Evolutionary conservation across 148 eudicot genomes (phyloP), one percentile per base, ranked within the genome.

Genomic region (Oxyria digyna): DNA sequence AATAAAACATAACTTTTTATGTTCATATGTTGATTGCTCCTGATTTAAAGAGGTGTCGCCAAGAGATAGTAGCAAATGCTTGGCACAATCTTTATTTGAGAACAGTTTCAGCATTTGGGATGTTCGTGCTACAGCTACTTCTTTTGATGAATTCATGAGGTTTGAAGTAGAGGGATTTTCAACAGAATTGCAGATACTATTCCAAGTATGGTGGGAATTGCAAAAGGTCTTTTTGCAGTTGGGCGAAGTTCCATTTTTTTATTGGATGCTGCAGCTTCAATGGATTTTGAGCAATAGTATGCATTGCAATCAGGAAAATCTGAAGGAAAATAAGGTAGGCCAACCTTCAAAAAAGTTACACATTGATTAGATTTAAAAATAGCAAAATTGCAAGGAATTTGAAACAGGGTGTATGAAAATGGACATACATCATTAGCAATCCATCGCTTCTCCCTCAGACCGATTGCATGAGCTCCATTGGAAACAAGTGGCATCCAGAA

Each of bases 391-490:
- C 35, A 29, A 54, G 1, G 20, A 29, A 29, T 27, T 24, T 10
- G 17, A 57, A 29, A 3, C 37, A 59, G 18, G 65, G 38, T 27
- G 18, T 59, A 7, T 32, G 4, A 46, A 26, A 17, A 72, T 63
- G 42, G 23, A 69, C 73, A 78, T 80, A 93, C 96, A 42, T 89
- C 95, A 73, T 83, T 73, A 70, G 96, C 83, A 80, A 93, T 78
- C 98, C 95, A 89, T 40, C 81, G 95, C 83, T 82, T 87, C 89
- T 89, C 98, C 74, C 90, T 85, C 75, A 85, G 79, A 73, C 98
- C 98, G 59, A 94, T 83, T 62, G 87, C 96, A 71, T 80, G 84
- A 72, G 90, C 92, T 71, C 98, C 98, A 70, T 74, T 72, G 69
- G 92, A 85, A 37, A 90, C 70, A 7, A 94, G 80, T 62, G 86